A percentile compares a stretch with the other conserved stretches of the same genome.
These are phyloP conservation scores for Ustilago lituana DNA, from an alignment of 1,284 basidiomycete genomes.

Conservation along the genomic window DNA sequence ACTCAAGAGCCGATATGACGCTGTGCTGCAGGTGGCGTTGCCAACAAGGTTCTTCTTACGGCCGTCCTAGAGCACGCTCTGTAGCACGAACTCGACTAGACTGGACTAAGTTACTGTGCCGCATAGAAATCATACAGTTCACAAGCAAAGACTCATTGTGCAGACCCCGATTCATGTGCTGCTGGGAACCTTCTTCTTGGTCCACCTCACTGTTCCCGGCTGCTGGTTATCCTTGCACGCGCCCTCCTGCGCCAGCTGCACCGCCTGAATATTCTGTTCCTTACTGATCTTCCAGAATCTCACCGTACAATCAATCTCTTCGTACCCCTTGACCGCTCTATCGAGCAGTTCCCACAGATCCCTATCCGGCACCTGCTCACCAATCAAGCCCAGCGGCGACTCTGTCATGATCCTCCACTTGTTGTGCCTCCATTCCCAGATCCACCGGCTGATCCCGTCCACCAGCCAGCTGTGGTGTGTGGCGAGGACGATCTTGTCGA, in stretches of 20 bases:
- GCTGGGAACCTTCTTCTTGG: constrained; percentile 37
- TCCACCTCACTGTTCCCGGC: constrained; percentile 59
- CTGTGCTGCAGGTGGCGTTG: constrained; percentile 16
- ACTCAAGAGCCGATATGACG: constrained; percentile 34
- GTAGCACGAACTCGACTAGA: no score
- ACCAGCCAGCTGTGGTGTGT: constrained; percentile 64
- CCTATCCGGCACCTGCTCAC: constrained; percentile 60
- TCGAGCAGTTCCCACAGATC: constrained; percentile 66
- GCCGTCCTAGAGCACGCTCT: no score
- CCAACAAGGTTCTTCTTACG: constrained; percentile 22
- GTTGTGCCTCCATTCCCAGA: constrained; percentile 64
- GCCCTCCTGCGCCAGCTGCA: constrained; percentile 54
- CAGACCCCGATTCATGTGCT: constrained; percentile 8
- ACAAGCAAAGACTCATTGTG: not conserved
- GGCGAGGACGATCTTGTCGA: constrained; percentile 65
- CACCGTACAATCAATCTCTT: constrained; percentile 64
- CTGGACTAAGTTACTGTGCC: no score
- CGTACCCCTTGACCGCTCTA: constrained; percentile 52
- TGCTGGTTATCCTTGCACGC: constrained; percentile 61
- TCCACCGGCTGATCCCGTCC: constrained; percentile 60
- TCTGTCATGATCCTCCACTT: constrained; percentile 55
- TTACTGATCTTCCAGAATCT: constrained; percentile 63
- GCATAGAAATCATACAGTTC: no score
- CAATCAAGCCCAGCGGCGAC: constrained; percentile 48
- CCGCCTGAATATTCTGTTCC: constrained; percentile 45